These are phyloP conservation scores for Fistulifera solaris DNA, from an alignment of 108 stramenopile species.

Conservation along the genomic window DNA sequence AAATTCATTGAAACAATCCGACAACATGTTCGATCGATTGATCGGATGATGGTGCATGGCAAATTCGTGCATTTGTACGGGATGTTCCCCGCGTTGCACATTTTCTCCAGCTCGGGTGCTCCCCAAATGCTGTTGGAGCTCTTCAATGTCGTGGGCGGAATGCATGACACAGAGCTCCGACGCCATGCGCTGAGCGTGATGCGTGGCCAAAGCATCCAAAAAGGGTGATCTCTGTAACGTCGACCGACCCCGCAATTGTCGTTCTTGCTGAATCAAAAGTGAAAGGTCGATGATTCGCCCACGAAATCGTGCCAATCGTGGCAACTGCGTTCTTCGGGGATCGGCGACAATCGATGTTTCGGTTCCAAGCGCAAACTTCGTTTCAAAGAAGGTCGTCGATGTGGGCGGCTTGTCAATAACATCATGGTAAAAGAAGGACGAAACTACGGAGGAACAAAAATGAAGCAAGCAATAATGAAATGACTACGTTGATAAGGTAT, in stretches of 20 bases:
- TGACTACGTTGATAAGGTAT: no score
- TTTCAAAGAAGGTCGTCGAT: no score
- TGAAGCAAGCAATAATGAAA: no score
- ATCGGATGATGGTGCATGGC: conserved; percentile 17
- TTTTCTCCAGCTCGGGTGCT: conserved; percentile 6
- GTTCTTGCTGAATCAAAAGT: not conserved
- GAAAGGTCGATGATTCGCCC: not conserved
- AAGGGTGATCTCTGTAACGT: not conserved
- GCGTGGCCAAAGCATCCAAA: not conserved
- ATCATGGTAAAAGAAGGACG: no score
- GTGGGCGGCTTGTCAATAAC: no score
- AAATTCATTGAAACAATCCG: conserved; percentile 20
- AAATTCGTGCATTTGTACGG: conserved; percentile 13
- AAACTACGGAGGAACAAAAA: no score
- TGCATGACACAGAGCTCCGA: not conserved
- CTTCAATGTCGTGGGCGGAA: not conserved
- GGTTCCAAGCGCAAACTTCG: no score
- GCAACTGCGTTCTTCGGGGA: no score
- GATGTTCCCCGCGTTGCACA: conserved; percentile 19
- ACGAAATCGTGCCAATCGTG: no score
- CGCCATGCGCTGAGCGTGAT: conserved; percentile 2
- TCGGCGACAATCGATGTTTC: no score
- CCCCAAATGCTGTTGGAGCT: not conserved
- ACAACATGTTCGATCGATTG: conserved; percentile 30
- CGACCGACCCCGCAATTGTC: not conserved